phyloP scores from a whole-genome alignment of 768 basidiomycete species.

The Gyrodon lividus region DNA sequence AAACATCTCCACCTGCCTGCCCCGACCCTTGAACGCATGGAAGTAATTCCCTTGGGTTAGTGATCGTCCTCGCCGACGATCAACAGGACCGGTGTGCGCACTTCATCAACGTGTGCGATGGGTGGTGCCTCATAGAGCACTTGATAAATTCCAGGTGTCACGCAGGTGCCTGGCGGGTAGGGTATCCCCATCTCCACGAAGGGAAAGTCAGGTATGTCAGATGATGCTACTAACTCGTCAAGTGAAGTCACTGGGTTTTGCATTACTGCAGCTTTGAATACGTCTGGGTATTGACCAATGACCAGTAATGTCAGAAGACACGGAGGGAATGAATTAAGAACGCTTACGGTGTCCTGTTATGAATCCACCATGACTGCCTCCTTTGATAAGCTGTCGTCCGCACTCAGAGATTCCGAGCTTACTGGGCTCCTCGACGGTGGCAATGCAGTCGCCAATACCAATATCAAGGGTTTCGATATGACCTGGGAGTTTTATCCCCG shows the following conservation, averaged over 20 bases:
- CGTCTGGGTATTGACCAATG: slow-evolving; percentile 54
- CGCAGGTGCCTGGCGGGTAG: slow-evolving; percentile 33
- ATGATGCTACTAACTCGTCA: slow-evolving; percentile 44
- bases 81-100: slow-evolving; percentile 52
- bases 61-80: slow-evolving; percentile 56
- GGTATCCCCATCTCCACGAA: slow-evolving; percentile 38
- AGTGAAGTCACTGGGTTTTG: slow-evolving; percentile 63
- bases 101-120: slow-evolving; percentile 46
- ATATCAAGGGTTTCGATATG: slow-evolving; percentile 62
- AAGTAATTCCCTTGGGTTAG: slow-evolving; percentile 59
- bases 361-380: slow-evolving; percentile 69
- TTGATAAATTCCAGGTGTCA: slow-evolving; percentile 43
- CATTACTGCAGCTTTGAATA: slow-evolving; percentile 58
- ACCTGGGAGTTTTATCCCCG: slow-evolving; percentile 53
- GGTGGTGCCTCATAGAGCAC: slow-evolving; percentile 50
- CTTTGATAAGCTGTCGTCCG: slow-evolving; percentile 51
- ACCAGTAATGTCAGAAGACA: slow-evolving; percentile 20
- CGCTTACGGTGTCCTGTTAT: slow-evolving; percentile 50
- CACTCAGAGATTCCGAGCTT: slow-evolving; percentile 44
- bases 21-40: slow-evolving; percentile 54
- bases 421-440: slow-evolving; percentile 47
- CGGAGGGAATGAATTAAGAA: background rate
- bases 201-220: slow-evolving; percentile 66
- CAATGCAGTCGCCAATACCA: slow-evolving; percentile 56
- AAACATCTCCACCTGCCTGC: slow-evolving; percentile 50